These are phyloP conservation scores for Vairimorpha ceranae DNA, from an alignment of 371 early-diverging fungal genomes.

Conservation along the genomic window DNA sequence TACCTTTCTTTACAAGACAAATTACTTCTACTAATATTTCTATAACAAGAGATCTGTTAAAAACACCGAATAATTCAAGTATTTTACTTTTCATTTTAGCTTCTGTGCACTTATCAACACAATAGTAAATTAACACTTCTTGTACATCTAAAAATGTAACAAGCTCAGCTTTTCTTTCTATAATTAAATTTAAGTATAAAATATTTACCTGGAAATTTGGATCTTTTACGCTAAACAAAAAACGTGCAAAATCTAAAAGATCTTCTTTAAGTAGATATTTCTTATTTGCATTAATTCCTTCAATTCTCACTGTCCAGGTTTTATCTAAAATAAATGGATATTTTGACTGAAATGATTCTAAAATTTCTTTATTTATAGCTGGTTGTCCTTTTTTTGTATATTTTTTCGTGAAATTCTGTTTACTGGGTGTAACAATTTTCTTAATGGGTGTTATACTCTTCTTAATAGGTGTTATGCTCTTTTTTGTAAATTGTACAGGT, in stretches of 20 bases:
- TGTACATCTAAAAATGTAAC: neutral
- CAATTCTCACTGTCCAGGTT: conserved; percentile 28
- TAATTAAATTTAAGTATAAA: neutral
- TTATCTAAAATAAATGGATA: conserved; percentile 35
- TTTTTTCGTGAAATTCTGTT: neutral
- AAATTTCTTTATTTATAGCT: neutral
- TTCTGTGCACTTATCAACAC: conserved; percentile 31
- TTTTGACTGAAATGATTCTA: conserved; percentile 18
- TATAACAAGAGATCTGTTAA: neutral
- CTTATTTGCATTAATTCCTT: neutral
- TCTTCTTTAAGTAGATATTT: neutral
- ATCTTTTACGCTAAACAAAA: conserved; percentile 6
- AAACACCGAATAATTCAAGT: neutral
- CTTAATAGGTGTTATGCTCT: neutral
- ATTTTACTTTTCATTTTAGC: conserved; percentile 16
- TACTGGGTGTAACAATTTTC: neutral
- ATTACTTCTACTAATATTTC: neutral
- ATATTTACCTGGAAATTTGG: neutral
- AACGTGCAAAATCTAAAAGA: neutral
- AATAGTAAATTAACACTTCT: neutral
- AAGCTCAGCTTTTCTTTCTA: neutral
- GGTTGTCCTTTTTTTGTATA: neutral
- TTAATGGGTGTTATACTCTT: neutral
- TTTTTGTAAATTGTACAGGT: neutral
- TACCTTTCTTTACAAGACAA: neutral